These are phyloP conservation scores for Allium fistulosum DNA, from an alignment of 106 monocot species.

Conservation along the genomic window DNA sequence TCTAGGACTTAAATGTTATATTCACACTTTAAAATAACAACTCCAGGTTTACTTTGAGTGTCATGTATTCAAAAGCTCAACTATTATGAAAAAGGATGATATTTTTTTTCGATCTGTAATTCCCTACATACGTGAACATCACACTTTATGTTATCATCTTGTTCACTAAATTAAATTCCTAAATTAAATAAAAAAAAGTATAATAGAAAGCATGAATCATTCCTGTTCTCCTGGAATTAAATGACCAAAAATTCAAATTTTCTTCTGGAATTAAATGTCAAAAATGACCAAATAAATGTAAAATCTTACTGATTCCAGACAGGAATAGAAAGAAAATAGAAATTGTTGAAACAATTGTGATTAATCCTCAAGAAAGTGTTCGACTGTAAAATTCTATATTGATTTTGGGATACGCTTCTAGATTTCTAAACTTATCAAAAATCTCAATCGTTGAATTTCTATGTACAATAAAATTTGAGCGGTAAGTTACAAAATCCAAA, in stretches of 20 bases:
- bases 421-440: conserved; percentile 16
- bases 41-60: too few relatives aligned
- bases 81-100: too few relatives aligned
- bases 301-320: conserved; percentile 17
- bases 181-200: too few relatives aligned
- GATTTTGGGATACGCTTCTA: conserved; percentile 21
- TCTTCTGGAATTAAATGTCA: not conserved
- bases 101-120: too few relatives aligned
- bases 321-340: conserved; percentile 14
- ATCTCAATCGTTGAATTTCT: conserved; percentile 9
- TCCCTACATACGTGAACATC: too few relatives aligned
- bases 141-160: too few relatives aligned
- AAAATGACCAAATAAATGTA: not conserved
- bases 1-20: too few relatives aligned
- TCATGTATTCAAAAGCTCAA: too few relatives aligned
- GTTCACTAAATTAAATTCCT: too few relatives aligned
- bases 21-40: too few relatives aligned
- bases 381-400: conserved; percentile 24
- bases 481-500: not conserved
- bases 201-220: too few relatives aligned
- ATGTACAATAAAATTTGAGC: not conserved
- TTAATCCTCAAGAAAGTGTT: conserved; percentile 22
- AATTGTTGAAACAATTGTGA: conserved; percentile 20
- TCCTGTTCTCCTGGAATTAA: too few relatives aligned
- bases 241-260: not conserved